Base-by-base conservation (phyloP, 2,329 filamentous ascomycete genomes). In the Bipolaris cookei region DNA sequence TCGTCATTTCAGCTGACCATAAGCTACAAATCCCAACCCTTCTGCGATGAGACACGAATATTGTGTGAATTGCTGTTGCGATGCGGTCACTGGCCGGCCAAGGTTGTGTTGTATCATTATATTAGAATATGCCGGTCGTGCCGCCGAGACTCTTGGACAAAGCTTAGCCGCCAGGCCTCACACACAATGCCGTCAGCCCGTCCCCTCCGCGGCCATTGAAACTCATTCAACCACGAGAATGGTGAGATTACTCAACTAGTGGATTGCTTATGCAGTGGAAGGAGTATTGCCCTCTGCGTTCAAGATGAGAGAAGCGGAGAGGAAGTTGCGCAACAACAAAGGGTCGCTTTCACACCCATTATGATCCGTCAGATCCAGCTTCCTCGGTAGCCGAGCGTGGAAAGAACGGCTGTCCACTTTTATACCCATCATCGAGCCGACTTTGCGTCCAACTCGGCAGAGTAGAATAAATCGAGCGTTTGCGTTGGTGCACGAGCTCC, bases 141-240 rank as follows among this genome's bases (percentile, higher is more conserved):
- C 54, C 61, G 67, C 66, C 68, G 55, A 70, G 67, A 55, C 49
- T 66, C 65, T 67, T 70, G 64, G 63, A 63, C 61, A 65, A 70
- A 69, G 68, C 68, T 70, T 70, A 66, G 61, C 58, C 53, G 54
- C 60, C 62, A 59, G 38, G 39, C 54, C 43, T 28, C 54, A 62
- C 62, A 60, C 65, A 68, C 64, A 56, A 56, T 59, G 61, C 64
- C 64, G 64, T 66, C 61, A 63, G 57, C 48, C 46, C 58, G 42
- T 63, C 34, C 23, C 18, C 23, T 54, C 61, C 61, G 58, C 55
- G 56, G 55, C 46, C 20, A 49, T 57, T 58, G 58, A 51, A 48
- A 47, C 47, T 42, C 39, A 13, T 18, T 23, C 30, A 18, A 6
- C 39, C 48, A 6, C 39, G 13, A 35, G 6, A 35, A 14, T 23